These are phyloP conservation scores for Zygnema circumcarinatum DNA, from an alignment of 139 green algal genomes.

Conservation along the genomic window DNA sequence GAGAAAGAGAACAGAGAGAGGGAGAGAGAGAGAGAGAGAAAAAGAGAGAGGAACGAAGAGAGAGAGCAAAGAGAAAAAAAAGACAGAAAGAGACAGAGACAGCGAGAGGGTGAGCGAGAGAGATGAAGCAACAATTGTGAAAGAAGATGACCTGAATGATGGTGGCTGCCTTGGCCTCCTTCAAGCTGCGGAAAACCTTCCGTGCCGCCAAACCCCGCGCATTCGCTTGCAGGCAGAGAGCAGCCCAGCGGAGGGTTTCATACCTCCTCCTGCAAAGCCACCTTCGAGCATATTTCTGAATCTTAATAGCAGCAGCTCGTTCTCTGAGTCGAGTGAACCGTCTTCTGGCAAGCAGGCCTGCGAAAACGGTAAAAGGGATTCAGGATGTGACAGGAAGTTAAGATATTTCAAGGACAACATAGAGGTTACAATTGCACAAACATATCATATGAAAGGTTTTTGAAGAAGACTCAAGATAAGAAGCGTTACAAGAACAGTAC, in stretches of 20 bases:
- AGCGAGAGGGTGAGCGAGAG: no score
- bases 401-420: no score
- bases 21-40: no score
- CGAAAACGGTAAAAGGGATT: neutral
- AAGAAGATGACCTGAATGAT: conserved; percentile 34
- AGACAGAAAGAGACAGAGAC: no score
- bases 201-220: conserved; percentile 44
- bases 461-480: no score
- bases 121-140: neutral
- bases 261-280: conserved; percentile 66
- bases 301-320: conserved; percentile 33
- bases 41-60: no score
- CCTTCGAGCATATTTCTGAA: conserved; percentile 67
- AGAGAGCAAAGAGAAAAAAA: no score
- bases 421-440: no score
- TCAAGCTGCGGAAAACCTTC: conserved; percentile 34
- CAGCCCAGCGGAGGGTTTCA: conserved; percentile 13
- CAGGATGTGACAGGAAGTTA: neutral
- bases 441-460: no score
- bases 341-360: conserved; percentile 51
- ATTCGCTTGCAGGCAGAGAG: conserved; percentile 55
- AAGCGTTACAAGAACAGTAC: no score
- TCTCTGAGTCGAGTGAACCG: conserved; percentile 38
- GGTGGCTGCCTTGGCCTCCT: conserved; percentile 65
- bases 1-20: no score